Evolutionary conservation across 768 basidiomycete genomes (phyloP).

Genomic region (Auriscalpium vulgare): DNA sequence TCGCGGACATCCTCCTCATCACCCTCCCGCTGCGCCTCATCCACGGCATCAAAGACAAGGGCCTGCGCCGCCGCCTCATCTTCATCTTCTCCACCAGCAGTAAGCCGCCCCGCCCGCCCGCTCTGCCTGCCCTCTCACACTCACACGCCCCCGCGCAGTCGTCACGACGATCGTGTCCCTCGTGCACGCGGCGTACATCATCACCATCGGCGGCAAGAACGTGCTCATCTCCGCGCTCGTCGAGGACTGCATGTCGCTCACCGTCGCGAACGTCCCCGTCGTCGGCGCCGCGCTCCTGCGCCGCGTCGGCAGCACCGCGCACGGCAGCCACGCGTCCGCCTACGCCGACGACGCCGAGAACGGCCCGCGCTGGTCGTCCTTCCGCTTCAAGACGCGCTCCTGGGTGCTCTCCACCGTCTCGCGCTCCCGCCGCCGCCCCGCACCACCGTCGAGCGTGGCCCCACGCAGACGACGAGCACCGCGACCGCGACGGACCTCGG

Average conservation of each 20-base stretch:
- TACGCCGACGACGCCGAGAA: constrained; percentile 2
- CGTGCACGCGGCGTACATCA: constrained; percentile 22
- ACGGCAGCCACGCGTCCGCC: not conserved
- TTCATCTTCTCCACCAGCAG: constrained; percentile 50
- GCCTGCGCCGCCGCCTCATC: constrained; percentile 33
- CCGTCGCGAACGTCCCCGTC: constrained; percentile 9
- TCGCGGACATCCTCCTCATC: constrained; percentile 40
- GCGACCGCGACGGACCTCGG: too few species aligned
- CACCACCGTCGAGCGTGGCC: not conserved
- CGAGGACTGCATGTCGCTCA: constrained; percentile 18
- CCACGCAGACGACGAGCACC: too few species aligned
- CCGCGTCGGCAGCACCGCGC: not conserved
- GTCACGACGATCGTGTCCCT: constrained; percentile 24
- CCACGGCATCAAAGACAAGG: constrained; percentile 30
- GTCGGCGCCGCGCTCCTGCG: constrained; percentile 11
- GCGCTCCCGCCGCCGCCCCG: not conserved
- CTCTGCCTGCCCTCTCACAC: too few species aligned
- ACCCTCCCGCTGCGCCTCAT: constrained; percentile 38
- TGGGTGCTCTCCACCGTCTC: not conserved
- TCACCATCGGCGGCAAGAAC: constrained; percentile 19
- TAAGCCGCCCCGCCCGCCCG: too few species aligned
- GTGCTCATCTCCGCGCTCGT: constrained; percentile 25
- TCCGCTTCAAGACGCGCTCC: constrained; percentile 13
- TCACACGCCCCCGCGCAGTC: constrained; percentile 7
- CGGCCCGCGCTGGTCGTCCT: constrained; percentile 14